Evolutionary conservation across 2,329 filamentous ascomycete genomes (phyloP).

Genomic region (Fusarium sp.): DNA sequence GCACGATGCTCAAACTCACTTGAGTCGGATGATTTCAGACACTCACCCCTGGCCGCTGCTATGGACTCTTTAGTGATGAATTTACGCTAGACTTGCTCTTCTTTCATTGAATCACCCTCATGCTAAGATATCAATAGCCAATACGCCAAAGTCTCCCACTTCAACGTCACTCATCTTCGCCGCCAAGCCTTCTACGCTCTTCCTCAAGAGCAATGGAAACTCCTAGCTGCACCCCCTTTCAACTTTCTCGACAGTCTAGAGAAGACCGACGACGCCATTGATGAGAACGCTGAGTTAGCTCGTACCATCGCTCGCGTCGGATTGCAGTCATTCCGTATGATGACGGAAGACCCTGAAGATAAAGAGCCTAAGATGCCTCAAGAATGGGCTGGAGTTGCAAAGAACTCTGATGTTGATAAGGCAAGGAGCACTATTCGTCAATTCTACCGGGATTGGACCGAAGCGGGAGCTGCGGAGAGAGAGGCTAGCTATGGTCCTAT

Average conservation of each 20-base stretch:
- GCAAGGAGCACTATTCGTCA: constrained; percentile 92
- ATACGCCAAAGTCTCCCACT: constrained; percentile 87
- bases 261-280: constrained; percentile 87
- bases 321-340: constrained; percentile 74
- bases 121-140: constrained; percentile 67
- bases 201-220: constrained; percentile 83
- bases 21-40: background rate
- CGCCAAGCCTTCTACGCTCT: constrained; percentile 94
- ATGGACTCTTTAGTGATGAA: background rate
- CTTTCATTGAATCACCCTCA: background rate
- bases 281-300: constrained; percentile 86
- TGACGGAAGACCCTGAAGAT: constrained; percentile 53
- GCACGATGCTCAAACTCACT: constrained; percentile 3
- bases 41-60: background rate
- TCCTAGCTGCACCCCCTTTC: constrained; percentile 86
- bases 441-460: constrained; percentile 95
- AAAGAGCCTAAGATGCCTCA: constrained; percentile 64
- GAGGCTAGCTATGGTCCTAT: constrained; percentile 83
- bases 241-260: constrained; percentile 83
- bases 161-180: constrained; percentile 90
- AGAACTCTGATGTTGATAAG: constrained; percentile 84
- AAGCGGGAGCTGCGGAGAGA: constrained; percentile 80
- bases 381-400: constrained; percentile 79
- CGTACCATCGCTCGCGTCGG: constrained; percentile 80
- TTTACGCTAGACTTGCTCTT: fast-evolving